These are phyloP conservation scores for Nepenthes gracilis DNA, from an alignment of 148 eudicot species.

Conservation along the genomic window DNA sequence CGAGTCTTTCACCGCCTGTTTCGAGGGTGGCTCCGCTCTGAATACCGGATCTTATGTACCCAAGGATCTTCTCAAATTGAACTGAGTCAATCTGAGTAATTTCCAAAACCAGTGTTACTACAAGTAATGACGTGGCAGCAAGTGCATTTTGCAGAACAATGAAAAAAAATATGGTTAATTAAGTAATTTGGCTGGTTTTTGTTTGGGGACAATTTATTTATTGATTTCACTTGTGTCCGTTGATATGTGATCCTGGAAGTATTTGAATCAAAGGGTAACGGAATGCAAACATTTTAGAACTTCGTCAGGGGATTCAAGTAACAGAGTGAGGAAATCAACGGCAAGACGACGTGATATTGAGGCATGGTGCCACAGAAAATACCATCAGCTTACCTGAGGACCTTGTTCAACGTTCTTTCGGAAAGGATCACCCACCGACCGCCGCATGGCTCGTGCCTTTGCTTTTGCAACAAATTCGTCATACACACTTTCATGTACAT, in stretches of 20 bases:
- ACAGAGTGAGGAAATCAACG: too few species aligned
- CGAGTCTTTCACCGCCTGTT: slow-evolving; percentile 74
- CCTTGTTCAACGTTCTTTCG: slow-evolving; percentile 58
- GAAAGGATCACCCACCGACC: slow-evolving; percentile 60
- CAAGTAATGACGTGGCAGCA: neutral
- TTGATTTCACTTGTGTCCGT: too few species aligned
- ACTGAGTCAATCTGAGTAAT: slow-evolving; percentile 38
- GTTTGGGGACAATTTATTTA: too few species aligned
- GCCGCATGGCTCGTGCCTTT: slow-evolving; percentile 33
- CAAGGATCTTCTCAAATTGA: slow-evolving; percentile 66
- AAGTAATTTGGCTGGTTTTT: too few species aligned
- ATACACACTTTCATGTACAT: slow-evolving; percentile 48
- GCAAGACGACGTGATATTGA: too few species aligned
- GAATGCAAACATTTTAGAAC: too few species aligned
- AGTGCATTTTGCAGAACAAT: neutral
- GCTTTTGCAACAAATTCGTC: slow-evolving; percentile 57
- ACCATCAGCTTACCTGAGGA: slow-evolving; percentile 35
- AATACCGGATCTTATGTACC: slow-evolving; percentile 49
- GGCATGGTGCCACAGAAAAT: too few species aligned
- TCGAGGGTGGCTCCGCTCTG: slow-evolving; percentile 81
- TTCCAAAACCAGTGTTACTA: neutral
- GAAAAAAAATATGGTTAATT: too few species aligned
- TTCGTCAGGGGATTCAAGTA: too few species aligned
- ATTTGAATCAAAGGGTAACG: too few species aligned
- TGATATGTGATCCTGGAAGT: too few species aligned